phyloP scores from a whole-genome alignment of 2,329 filamentous ascomycete species.

The Remersonia thermophila region DNA sequence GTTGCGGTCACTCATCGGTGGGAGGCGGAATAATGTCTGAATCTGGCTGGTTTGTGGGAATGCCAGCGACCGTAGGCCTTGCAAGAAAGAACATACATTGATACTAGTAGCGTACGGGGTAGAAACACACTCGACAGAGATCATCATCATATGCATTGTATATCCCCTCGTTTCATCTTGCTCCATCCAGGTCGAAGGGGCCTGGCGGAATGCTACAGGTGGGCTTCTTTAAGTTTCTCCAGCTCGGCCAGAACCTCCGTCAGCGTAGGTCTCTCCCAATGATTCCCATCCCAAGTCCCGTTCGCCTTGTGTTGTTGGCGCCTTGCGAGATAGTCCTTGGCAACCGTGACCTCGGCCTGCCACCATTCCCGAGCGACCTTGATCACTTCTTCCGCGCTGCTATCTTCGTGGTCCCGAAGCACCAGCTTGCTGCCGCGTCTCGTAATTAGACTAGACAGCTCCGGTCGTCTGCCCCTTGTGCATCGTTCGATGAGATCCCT shows the following conservation, averaged over 20 bases:
- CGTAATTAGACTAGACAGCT: constrained; percentile 32
- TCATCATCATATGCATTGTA: too few relatives aligned
- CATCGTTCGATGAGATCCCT: constrained; percentile 38
- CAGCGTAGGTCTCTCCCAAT: constrained; percentile 35
- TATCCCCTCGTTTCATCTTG: too few relatives aligned
- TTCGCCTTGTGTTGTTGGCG: constrained; percentile 25
- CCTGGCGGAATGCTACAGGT: too few relatives aligned
- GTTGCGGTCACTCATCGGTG: too few relatives aligned
- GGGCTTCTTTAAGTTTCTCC: not conserved
- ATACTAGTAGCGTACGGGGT: too few relatives aligned
- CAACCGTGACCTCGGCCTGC: constrained; percentile 33
- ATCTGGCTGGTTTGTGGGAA: too few relatives aligned
- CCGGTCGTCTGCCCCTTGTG: constrained; percentile 34
- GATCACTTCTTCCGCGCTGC: constrained; percentile 20
- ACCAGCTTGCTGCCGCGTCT: constrained; percentile 35
- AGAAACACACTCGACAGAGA: too few relatives aligned
- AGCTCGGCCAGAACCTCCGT: constrained; percentile 27
- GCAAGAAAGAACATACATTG: too few relatives aligned
- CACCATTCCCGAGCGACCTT: constrained; percentile 33
- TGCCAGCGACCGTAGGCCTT: too few relatives aligned
- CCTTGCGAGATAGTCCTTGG: constrained; percentile 33
- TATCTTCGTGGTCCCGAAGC: constrained; percentile 27
- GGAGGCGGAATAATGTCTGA: too few relatives aligned
- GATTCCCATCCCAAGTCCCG: constrained; percentile 39
- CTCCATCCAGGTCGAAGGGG: too few relatives aligned